Evolutionary conservation across 2,329 filamentous ascomycete species (phyloP).

Genomic region (Fusarium denticulatum): DNA sequence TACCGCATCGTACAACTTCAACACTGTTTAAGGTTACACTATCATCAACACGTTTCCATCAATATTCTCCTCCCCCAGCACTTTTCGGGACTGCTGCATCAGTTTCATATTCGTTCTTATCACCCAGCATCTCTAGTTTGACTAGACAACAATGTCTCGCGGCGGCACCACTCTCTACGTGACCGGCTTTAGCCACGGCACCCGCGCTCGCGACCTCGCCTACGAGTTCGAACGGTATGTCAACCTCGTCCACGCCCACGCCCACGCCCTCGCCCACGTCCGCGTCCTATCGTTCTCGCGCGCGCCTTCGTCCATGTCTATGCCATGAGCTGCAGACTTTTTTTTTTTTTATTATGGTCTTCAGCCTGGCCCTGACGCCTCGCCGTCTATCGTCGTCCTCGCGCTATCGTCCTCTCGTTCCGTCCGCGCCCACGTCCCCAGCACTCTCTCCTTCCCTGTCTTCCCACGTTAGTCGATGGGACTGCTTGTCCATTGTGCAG

Average conservation of each 20-base stretch:
- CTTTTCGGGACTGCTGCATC: conserved; percentile 43
- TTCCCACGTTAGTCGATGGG: conserved; percentile 41
- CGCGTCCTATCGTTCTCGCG: conserved; percentile 49
- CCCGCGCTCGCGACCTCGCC: conserved; percentile 97
- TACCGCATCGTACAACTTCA: conserved; percentile 34
- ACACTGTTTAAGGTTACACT: conserved; percentile 28
- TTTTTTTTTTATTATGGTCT: conserved; percentile 34
- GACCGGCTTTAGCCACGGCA: conserved; percentile 98
- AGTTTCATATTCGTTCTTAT: conserved; percentile 23
- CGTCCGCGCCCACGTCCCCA: conserved; percentile 43
- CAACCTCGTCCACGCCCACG: conserved; percentile 59
- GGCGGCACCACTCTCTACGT: conserved; percentile 96
- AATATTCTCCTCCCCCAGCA: conserved; percentile 23
- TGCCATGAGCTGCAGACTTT: conserved; percentile 33
- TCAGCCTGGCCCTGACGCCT: conserved; percentile 39
- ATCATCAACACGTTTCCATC: conserved; percentile 35
- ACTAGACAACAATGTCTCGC: conserved; percentile 77
- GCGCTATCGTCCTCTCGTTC: conserved; percentile 43
- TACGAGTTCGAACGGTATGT: conserved; percentile 99
- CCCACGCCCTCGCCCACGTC: conserved; percentile 52
- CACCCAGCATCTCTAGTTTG: conserved; percentile 6
- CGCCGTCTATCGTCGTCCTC: conserved; percentile 44
- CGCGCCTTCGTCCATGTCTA: conserved; percentile 40
- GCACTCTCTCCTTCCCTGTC: conserved; percentile 36
- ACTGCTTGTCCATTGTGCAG: conserved; percentile 43